Evolutionary conservation across 2,329 filamentous ascomycete species (phyloP).

Genomic region (Monilinia fructigena): DNA sequence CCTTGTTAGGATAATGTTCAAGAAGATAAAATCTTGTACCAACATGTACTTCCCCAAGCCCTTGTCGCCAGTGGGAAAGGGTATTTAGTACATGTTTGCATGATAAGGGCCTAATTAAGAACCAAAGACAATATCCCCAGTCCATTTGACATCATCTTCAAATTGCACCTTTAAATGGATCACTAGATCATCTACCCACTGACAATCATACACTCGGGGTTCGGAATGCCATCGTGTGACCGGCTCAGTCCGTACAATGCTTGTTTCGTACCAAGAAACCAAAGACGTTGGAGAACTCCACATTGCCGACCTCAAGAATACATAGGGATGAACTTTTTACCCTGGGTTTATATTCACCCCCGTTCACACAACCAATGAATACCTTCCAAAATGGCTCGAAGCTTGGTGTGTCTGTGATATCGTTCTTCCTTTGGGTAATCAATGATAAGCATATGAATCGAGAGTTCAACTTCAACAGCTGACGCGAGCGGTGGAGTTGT

Average conservation of each 20-base stretch:
- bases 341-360: not conserved
- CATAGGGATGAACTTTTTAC: not conserved
- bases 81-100: not conserved
- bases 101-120: not conserved
- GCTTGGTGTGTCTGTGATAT: not conserved
- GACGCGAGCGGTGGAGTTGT: constrained; percentile 10
- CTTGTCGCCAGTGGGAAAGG: constrained; percentile 2
- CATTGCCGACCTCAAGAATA: not conserved
- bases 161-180: not conserved
- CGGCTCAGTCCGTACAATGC: not conserved
- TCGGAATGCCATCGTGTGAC: not conserved
- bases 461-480: constrained; percentile 4
- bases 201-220: not conserved
- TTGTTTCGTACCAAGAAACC: not conserved
- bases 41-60: not conserved
- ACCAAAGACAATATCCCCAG: not conserved
- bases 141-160: not conserved
- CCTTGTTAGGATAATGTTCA: not conserved
- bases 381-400: not conserved
- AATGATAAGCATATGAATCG: constrained; percentile 3
- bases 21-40: not conserved
- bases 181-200: not conserved
- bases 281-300: not conserved
- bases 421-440: constrained; percentile 3
- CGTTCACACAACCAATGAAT: not conserved